These are phyloP conservation scores for Rheum nobile DNA, from an alignment of 148 eudicot genomes.

Conservation along the genomic window DNA sequence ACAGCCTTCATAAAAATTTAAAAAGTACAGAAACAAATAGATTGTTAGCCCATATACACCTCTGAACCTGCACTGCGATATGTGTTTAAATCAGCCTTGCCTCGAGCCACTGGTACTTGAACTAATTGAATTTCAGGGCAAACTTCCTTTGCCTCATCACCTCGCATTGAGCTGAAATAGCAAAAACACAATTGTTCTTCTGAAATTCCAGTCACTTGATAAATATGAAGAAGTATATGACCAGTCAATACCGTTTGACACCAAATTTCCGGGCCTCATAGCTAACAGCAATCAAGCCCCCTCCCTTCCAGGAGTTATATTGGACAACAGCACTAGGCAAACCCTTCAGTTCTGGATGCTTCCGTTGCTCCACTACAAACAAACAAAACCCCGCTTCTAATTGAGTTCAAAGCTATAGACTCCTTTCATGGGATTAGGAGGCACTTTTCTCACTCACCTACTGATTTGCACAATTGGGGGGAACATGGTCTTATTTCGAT, in stretches of 20 bases:
- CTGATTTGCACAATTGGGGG: background rate
- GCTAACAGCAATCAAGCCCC: conserved; percentile 84
- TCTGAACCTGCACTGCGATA: conserved; percentile 96
- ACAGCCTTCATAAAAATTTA: background rate
- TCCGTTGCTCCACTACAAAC: conserved; percentile 75
- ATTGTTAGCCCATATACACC: conserved; percentile 24
- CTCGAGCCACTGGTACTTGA: conserved; percentile 88
- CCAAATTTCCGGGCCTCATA: conserved; percentile 88
- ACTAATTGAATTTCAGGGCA: conserved; percentile 89
- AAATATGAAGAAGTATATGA: background rate
- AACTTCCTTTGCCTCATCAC: conserved; percentile 70
- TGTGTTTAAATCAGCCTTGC: conserved; percentile 74
- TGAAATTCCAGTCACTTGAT: conserved; percentile 6
- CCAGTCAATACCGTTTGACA: conserved; percentile 61
- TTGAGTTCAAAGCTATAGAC: background rate
- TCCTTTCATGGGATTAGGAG: background rate
- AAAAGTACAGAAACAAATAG: background rate
- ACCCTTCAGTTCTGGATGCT: conserved; percentile 63
- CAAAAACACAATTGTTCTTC: conserved; percentile 3
- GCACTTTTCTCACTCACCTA: background rate
- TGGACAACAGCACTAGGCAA: conserved; percentile 89
- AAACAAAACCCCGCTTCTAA: background rate
- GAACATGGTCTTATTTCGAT: background rate
- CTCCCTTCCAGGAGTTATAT: conserved; percentile 95
- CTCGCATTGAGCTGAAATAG: conserved; percentile 75